Base-by-base conservation (phyloP, 2,329 filamentous ascomycete genomes). In the Cryphonectria parasitica region DNA sequence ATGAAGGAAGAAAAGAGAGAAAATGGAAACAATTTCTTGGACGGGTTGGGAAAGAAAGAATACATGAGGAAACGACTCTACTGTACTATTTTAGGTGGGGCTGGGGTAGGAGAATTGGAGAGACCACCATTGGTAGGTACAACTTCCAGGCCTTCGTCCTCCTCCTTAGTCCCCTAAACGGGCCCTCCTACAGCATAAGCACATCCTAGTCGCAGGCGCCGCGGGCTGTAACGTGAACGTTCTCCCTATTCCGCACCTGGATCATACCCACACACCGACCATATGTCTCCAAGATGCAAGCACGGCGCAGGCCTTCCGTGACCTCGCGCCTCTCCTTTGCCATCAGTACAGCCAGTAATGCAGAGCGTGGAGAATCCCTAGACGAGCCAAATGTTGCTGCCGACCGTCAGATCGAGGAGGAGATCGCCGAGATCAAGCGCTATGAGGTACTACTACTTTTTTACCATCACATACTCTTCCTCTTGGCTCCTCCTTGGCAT, bases 391-490 rank as follows among this genome's bases (percentile, higher is more conserved):
- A 79, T 15, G 85, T 79, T 45, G 80, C 84, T 39, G 89, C 86
- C 69, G 89, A 92, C 77, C 88, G 91, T 72, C 89, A 91, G 73
- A 93, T 97, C 75, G 92, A 94, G 72, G 95, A 98, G 78, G 96
- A 99, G 83, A 97, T 99, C 78, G 95, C 92, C 36, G 92, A 98
- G 84, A 98, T 99, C 79, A 98, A 98, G 83, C 89, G 95, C 83
- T 99, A 99, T 83, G 96, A 97, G 83, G 89, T 91, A 79, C 58
- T 11, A 64, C 17, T 52, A 31, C 22, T 25, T 58, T 13, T 28
- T 41, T 13, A 34, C 60, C 56, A 66, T 67, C 70, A 60, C 39
- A 41, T 45, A 28, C 31, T 61, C 65, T 60, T 60, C 43, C 61
- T 28, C 41, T 28, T 10, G 43, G 41, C 41, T 39, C 61, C 25